These are phyloP conservation scores for Asclepias syriaca DNA, from an alignment of 257 asterid genomes.

Conservation along the genomic window DNA sequence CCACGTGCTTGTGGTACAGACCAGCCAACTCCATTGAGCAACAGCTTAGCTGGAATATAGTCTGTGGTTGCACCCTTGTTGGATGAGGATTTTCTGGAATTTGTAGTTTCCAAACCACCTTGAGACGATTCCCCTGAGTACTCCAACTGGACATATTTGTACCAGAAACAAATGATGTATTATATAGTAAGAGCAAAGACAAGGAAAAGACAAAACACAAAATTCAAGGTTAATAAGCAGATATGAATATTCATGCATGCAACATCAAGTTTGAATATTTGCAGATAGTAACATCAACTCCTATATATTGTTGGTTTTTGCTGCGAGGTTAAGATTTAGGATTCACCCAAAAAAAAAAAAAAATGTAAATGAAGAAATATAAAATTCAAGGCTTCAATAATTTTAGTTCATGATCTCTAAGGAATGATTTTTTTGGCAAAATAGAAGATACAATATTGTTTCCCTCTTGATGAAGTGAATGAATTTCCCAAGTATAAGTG, in stretches of 20 bases:
- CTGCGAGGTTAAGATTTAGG: neutral
- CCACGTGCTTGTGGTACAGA: slow-evolving; percentile 80
- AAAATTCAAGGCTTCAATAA: neutral
- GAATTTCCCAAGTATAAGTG: neutral
- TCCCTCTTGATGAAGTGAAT: neutral
- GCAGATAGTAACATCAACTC: neutral
- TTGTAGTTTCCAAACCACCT: slow-evolving; percentile 44
- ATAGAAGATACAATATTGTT: neutral
- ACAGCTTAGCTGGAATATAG: slow-evolving; percentile 50
- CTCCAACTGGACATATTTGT: slow-evolving; percentile 72
- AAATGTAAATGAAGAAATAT: neutral
- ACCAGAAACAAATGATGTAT: slow-evolving; percentile 20
- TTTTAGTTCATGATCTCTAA: neutral
- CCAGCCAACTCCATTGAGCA: slow-evolving; percentile 82
- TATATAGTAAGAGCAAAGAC: neutral
- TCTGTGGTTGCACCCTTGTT: slow-evolving; percentile 49
- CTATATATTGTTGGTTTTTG: neutral
- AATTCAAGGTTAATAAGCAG: neutral
- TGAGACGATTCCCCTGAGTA: slow-evolving; percentile 56
- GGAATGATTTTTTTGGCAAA: neutral
- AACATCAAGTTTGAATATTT: neutral
- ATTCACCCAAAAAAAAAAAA: neutral
- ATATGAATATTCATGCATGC: neutral
- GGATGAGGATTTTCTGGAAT: slow-evolving; percentile 41
- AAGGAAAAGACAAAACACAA: slow-evolving; percentile 9